Base-by-base conservation (phyloP, 2,329 filamentous ascomycete genomes). In the Aspergillus costaricaensis region DNA sequence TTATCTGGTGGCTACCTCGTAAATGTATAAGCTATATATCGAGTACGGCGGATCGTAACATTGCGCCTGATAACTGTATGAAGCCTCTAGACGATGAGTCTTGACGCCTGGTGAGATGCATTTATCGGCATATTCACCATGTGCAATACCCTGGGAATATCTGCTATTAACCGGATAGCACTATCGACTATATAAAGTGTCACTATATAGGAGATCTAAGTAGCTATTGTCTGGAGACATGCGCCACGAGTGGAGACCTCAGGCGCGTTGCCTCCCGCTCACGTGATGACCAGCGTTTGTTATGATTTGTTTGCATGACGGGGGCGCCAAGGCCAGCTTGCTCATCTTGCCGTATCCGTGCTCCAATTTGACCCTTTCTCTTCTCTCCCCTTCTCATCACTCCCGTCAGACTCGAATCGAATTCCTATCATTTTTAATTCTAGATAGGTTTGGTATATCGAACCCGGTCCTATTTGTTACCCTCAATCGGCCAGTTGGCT, bases 401-500 rank as follows among this genome's bases (percentile, higher is more conserved):
- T 30, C 8, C 19, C 10, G 3, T 27, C 21, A 23, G 17, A 17
- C 25, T 9, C 25, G n/a, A 12, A 27, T 27, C 5, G 47, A 30
- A 30, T 12, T 19, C 14, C 6, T 17, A 30, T 27, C 15, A 19
- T 32, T 30, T 9, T 50, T 3, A 3, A 17, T 15, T 5, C 15
- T 27, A 32, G 30, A 19, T 19, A 21, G 47, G 3, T 14, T 14
- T 21, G 9, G 2, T 1, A n/a, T n/a, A 55, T 43, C 15, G 17
- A 10, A 30, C 10, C 4, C 2, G 23, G 9, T 17, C 12, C 5
- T 15, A 23, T 8, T 15, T 23, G 25, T 27, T n/a, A 15, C 19
- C 27, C 36, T 43, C 19, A 55, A 19, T 17, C 19, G 39, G 53
- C 53, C 53, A 55, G 53, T 55, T 55, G 53, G 25, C 53, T 47